phyloP scores from a whole-genome alignment of 2,329 filamentous ascomycete genomes.

The Thermoascus crustaceus region DNA sequence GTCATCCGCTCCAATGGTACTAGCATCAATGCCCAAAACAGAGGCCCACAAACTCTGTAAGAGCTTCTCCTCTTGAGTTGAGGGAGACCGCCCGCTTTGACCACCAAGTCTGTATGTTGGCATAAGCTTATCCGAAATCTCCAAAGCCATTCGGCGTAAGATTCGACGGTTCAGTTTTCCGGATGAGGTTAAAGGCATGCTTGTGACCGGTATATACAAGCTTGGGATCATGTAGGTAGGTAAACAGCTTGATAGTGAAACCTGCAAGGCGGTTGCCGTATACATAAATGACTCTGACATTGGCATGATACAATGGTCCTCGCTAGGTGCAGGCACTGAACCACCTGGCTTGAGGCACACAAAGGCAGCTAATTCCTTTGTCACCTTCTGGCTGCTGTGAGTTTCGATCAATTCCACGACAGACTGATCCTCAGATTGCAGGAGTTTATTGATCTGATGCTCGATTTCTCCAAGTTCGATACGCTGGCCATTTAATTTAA shows the following conservation, averaged over 20 bases:
- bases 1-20: slow-evolving; percentile 12
- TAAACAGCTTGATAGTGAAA: slow-evolving; percentile 17
- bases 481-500: slow-evolving; percentile 54
- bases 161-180: slow-evolving; percentile 26
- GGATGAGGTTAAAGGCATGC: slow-evolving; percentile 22
- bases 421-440: slow-evolving; percentile 12
- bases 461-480: slow-evolving; percentile 47
- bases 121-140: slow-evolving; percentile 5
- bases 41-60: slow-evolving; percentile 10
- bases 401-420: slow-evolving; percentile 12
- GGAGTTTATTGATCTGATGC: slow-evolving; percentile 17
- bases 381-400: background rate
- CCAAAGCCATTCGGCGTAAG: slow-evolving; percentile 4
- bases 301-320: slow-evolving; percentile 3
- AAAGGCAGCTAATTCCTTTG: slow-evolving; percentile 14
- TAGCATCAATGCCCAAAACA: slow-evolving; percentile 7
- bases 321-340: background rate
- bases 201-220: slow-evolving; percentile 24
- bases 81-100: slow-evolving; percentile 6
- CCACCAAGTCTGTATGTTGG: slow-evolving; percentile 7
- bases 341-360: slow-evolving; percentile 8
- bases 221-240: slow-evolving; percentile 28
- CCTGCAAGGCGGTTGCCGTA: slow-evolving; percentile 8
- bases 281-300: slow-evolving; percentile 3
- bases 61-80: slow-evolving; percentile 6